Base-by-base conservation (phyloP, 1,139 yeast genomes). In the Debaryomyces sp. region DNA sequence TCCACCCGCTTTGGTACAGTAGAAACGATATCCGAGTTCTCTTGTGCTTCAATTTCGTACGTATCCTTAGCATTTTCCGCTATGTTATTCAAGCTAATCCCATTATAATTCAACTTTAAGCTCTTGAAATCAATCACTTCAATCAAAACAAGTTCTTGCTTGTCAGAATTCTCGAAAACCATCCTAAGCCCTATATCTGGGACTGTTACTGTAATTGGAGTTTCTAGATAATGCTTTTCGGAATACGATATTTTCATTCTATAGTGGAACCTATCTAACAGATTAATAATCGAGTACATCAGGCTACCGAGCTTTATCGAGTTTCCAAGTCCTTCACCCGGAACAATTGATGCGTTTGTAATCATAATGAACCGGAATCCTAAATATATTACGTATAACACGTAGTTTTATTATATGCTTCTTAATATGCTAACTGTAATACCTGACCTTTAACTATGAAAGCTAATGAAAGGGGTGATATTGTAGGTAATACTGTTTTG, bases 101-200 rank as follows among this genome's bases (percentile, higher is more conserved):
- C 71, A 50, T 74, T 72, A 54, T 74, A 73, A 6, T 58, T 40
- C 40, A 73, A 63, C 44, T 61, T 54, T 40, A 71, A 51, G 32
- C 48, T 49, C 27, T 60, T 59, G 40, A 75, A 64, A 36, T 64
- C 62, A 26, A 70, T 54, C 1, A 81, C 58, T 53, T 82, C 85
- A 45, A 83, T 81, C 39, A 80, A 58, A 7, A 72, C 55, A 40
- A 83, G 64, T 15, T 60, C 57, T 52, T 81, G 85, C n/a, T 63
- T 62, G 3, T 59, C 53, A 2, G 70, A 62, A 45, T 67, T 60
- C 32, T 73, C 71, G 59, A 82, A 82, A 26, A 75, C 60, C 42
- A 83, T 61, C 39, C 75, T 58, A 26, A 73, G 59, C 13, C 74
- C 73, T 27, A 63, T 56, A 15, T 65, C 63, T 15, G 65, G 63